A percentile compares a stretch with the other conserved stretches of the same genome.
These are phyloP conservation scores for Mimosa bimucronata DNA, from an alignment of 306 rosid species.

Conservation along the genomic window DNA sequence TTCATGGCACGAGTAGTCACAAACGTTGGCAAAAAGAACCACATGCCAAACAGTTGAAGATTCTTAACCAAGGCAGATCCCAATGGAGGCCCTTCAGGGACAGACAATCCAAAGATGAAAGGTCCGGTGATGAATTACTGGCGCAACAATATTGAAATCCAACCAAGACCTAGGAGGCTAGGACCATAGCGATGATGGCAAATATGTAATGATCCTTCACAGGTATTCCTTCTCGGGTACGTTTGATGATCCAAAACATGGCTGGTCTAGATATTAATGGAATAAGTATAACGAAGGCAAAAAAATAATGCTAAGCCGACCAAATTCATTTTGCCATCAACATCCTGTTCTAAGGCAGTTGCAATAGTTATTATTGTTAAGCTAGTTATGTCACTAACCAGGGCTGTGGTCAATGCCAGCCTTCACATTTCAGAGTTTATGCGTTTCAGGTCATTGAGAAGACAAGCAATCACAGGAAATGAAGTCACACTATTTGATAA, in stretches of 20 bases:
- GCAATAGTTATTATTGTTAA: background rate
- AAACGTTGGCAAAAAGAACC: conserved; percentile 41
- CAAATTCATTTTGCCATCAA: background rate
- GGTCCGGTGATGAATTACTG: conserved; percentile 41
- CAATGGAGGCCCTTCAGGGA: conserved; percentile 52
- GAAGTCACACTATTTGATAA: conserved; percentile 33
- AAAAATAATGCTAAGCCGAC: background rate
- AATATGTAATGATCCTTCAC: conserved; percentile 27
- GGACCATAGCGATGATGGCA: conserved; percentile 6
- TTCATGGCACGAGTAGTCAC: conserved; percentile 40
- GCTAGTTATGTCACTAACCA: conserved; percentile 45
- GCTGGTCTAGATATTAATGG: conserved; percentile 27
- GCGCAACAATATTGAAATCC: background rate
- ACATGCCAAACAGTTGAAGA: conserved; percentile 30
- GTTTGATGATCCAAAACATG: conserved; percentile 37
- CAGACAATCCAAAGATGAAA: conserved; percentile 46
- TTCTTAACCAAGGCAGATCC: conserved; percentile 48
- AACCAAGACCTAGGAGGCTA: conserved; percentile 12
- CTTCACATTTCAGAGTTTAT: conserved; percentile 48
- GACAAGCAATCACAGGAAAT: conserved; percentile 41
- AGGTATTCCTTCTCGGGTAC: conserved; percentile 42
- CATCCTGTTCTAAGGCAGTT: background rate
- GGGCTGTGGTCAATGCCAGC: conserved; percentile 42
- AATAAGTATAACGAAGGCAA: background rate
- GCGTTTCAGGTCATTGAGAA: conserved; percentile 52